phyloP scores from a whole-genome alignment of 176 grass and related monocot genomes.

The Oryza meridionalis region DNA sequence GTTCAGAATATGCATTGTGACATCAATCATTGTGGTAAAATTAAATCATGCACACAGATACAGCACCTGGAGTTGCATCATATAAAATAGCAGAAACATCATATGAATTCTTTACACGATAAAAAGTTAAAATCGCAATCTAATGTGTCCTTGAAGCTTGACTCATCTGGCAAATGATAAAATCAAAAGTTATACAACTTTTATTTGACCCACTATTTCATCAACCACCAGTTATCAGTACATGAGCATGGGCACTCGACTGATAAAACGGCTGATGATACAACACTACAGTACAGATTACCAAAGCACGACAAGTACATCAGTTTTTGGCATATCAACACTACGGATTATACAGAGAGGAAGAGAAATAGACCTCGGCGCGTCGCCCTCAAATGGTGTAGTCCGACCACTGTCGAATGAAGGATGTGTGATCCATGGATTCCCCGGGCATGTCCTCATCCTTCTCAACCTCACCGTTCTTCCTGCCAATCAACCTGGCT shows the following conservation, averaged over 20 bases:
- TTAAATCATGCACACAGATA: neutral
- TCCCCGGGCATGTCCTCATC: conserved; percentile 59
- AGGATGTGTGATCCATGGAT: conserved; percentile 97
- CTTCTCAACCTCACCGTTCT: conserved; percentile 38
- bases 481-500: conserved; percentile 68
- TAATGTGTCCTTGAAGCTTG: conserved; percentile 14
- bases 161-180: neutral
- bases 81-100: neutral
- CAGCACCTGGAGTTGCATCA: neutral
- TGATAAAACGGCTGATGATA: conserved; percentile 32
- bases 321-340: conserved; percentile 27
- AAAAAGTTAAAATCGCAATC: neutral
- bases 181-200: neutral
- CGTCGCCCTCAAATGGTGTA: conserved; percentile 67
- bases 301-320: conserved; percentile 4
- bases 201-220: conserved; percentile 19
- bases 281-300: conserved; percentile 26
- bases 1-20: neutral
- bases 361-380: conserved; percentile 44
- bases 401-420: conserved; percentile 87
- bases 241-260: neutral
- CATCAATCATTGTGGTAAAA: conserved; percentile 26
- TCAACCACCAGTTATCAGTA: neutral
- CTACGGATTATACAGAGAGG: neutral
- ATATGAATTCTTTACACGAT: conserved; percentile 15